Evolutionary conservation across 768 basidiomycete genomes (phyloP).

Genomic region (Lentinula guzmanii): DNA sequence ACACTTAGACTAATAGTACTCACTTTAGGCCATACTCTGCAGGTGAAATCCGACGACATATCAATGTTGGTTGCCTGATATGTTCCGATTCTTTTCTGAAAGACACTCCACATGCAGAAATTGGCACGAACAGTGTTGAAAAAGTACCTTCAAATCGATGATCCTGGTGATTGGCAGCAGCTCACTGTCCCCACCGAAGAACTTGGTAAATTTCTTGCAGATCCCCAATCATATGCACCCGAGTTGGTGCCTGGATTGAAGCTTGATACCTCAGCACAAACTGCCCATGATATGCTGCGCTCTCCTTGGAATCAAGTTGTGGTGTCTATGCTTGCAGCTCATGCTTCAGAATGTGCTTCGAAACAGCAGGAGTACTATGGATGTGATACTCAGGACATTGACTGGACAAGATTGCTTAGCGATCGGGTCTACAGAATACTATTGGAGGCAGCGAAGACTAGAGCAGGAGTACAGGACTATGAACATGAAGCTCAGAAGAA

Average conservation of each 20-base stretch:
- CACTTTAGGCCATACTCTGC: background rate
- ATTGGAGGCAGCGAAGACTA: background rate
- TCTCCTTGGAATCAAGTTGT: background rate
- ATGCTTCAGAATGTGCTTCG: background rate
- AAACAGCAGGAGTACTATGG: background rate
- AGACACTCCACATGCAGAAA: background rate
- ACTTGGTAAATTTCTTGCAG: background rate
- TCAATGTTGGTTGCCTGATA: background rate
- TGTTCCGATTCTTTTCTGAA: too few relatives aligned
- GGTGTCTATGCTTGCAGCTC: background rate
- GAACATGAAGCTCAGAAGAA: background rate
- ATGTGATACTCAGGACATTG: too few relatives aligned
- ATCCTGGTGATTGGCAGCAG: background rate
- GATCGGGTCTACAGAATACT: background rate
- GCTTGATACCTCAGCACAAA: background rate
- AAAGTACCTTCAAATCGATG: background rate
- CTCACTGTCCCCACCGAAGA: background rate
- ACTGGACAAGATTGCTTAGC: background rate
- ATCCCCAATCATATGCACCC: background rate
- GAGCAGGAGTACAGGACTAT: background rate
- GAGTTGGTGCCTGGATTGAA: background rate
- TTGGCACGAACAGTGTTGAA: background rate
- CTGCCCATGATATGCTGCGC: background rate
- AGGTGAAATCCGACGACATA: background rate
- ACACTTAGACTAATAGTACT: too few relatives aligned